Conservation (phyloP, 2,329 filamentous ascomycete species). For the Metarhizium humberi region DNA sequence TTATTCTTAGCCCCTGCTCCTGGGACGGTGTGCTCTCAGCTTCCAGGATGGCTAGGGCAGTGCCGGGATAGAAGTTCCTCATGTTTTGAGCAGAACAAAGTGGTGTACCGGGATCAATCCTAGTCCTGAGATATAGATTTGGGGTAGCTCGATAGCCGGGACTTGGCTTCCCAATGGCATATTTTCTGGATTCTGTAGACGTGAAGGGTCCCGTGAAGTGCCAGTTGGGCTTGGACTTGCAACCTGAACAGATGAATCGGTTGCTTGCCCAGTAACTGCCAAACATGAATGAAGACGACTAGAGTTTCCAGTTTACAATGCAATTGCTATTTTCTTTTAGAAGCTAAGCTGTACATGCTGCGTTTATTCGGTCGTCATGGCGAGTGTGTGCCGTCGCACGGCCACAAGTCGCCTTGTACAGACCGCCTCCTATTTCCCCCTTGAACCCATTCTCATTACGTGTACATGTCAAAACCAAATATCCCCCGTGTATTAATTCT, state of each 20-base stretch:
- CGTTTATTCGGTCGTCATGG: too few relatives aligned
- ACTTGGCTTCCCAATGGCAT: not conserved
- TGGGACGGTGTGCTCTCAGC: slow-evolving; percentile 14
- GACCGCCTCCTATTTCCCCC: too few relatives aligned
- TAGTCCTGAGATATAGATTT: slow-evolving; percentile 24
- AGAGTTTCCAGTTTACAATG: too few relatives aligned
- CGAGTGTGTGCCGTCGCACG: too few relatives aligned
- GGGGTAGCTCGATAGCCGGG: slow-evolving; percentile 14
- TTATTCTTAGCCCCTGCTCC: slow-evolving; percentile 7
- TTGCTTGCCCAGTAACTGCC: slow-evolving; percentile 18
- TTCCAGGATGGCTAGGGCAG: slow-evolving; percentile 15
- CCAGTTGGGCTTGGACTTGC: slow-evolving; percentile 18
- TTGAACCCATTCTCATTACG: too few relatives aligned
- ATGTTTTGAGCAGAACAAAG: slow-evolving; percentile 20
- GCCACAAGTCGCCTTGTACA: too few relatives aligned
- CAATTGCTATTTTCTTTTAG: too few relatives aligned
- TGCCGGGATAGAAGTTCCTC: slow-evolving; percentile 16
- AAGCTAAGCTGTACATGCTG: too few relatives aligned
- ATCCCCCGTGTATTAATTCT: not conserved
- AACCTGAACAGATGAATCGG: too few relatives aligned
- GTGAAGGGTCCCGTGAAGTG: slow-evolving; percentile 19
- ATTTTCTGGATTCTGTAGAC: slow-evolving; percentile 8
- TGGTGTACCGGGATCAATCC: slow-evolving; percentile 33
- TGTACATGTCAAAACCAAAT: too few relatives aligned
- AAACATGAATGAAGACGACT: slow-evolving; percentile 13